Evolutionary conservation across 306 rosid species (phyloP), one percentile per base, ranked within the genome.

Genomic region (Sphenostylis stenocarpa): DNA sequence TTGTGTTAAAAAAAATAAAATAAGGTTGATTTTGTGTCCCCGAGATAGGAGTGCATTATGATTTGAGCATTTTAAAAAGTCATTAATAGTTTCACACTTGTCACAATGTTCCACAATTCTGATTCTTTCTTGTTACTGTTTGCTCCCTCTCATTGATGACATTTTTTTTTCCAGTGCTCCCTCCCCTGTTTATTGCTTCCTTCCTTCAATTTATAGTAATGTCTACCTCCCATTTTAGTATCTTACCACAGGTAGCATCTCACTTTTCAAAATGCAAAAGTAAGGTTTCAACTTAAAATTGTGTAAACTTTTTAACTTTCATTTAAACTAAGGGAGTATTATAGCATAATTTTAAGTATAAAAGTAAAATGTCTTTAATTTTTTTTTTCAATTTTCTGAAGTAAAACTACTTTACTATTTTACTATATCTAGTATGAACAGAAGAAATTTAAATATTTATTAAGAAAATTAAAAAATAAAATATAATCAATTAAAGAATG

Each of bases 1-100:
- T 1, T 36, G 41, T 26, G 78, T 77, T 60, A 29, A 75, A 38
- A 38, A 19, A 52, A 28, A 48, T 26, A 45, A 69, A 66, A 57
- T 66, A 9, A 23, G 48, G 17, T 78, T 64, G 77, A 82, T 80
- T 77, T 77, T 76, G 1, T 77, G 90, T 86, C 84, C 73, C 82
- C 82, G 34, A 15, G 31, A 48, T 38, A 66, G 81, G 71, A 85
- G 58, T 72, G 67, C 7, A 31, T 63, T 31, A 68, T 65, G 71
- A 67, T 36, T 76, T 58, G 19, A 36, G 56, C 39, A 72, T 60
- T 84, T 41, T n/a, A 75, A 75, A 81, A 82, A 72, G 63, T 13
- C 17, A 76, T 62, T 72, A 49, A 61, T 53, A 72, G 70, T 28
- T 57, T 77, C 81, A 76, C 82, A 72, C 79, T 76, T 80, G 67